Evolutionary conservation across 371 early-diverging fungal species (phyloP), one percentile per base, ranked within the genome.

Genomic region (Sanchytrium tribonematis): DNA sequence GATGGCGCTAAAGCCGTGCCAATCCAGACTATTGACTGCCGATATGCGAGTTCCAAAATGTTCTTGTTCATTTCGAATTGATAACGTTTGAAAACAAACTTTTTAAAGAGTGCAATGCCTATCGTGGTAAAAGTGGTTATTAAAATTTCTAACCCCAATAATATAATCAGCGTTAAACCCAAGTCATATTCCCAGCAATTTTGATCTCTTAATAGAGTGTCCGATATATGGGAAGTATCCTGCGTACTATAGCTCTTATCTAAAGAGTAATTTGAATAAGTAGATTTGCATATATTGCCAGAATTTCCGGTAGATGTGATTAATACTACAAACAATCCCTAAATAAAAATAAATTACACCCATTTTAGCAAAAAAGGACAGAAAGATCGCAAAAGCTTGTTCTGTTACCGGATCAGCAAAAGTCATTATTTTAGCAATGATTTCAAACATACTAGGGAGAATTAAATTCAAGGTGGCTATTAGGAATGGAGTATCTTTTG

Each of bases 31-130:
- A 72, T 30, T 0, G 72, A 71, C 28, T 72, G 72, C 5, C 71
- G 30, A 30, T 72, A 72, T 1, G 70, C 66, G n/a, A 72, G 31
- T 67, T 72, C 72, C 48, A 72, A 69, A 17, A 72, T 72, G 28
- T 72, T 72, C 29, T 17, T 28, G 0, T 66, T 48, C 28, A 72
- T 66, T 17, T 66, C 72, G 30, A 69, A 66, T 27, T 71, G 68
- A 31, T 30, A 30, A 1, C n/a, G 12, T 28, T 71, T 16, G 30
- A 31, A 71, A 17, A 72, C 69, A 17, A 2, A 31, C 22, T 68
- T 31, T 29, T 65, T 68, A 28, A 67, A 29, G 1, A 71, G 0
- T 1, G 66, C 72, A 27, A 31, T 66, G 29, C 22, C 16, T 1
- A 72, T 29, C 1, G 72, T 70, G 22, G 67, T 66, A 31, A 71